These are phyloP conservation scores for Hydnum rufescens DNA, from an alignment of 768 basidiomycete species.

Conservation along the genomic window DNA sequence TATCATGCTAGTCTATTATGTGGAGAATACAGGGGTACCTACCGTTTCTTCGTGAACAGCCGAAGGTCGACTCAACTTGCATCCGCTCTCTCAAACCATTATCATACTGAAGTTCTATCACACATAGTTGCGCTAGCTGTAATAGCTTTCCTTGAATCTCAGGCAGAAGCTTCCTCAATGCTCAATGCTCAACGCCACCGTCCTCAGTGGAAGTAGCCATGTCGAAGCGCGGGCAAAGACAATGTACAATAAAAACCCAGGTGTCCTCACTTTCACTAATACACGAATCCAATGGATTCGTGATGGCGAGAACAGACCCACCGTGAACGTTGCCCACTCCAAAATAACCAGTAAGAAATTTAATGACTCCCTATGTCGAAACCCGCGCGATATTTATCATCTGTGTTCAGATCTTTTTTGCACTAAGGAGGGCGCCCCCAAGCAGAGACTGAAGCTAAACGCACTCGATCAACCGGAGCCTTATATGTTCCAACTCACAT, in stretches of 20 bases:
- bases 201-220: background rate
- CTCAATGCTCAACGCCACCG: background rate
- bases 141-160: too few relatives aligned
- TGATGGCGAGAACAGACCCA: slow-evolving; percentile 42
- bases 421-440: slow-evolving; percentile 64
- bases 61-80: too few relatives aligned
- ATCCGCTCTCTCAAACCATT: too few relatives aligned
- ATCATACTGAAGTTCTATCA: too few relatives aligned
- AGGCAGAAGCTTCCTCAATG: too few relatives aligned
- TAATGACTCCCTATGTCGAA: slow-evolving; percentile 16
- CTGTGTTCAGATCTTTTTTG: slow-evolving; percentile 49
- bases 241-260: slow-evolving; percentile 66
- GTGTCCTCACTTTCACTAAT: slow-evolving; percentile 55
- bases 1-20: too few relatives aligned
- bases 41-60: too few relatives aligned
- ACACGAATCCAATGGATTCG: slow-evolving; percentile 63
- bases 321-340: slow-evolving; percentile 39
- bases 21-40: too few relatives aligned
- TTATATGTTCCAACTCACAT: slow-evolving; percentile 53
- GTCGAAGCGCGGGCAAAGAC: slow-evolving; percentile 30
- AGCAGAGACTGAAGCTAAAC: slow-evolving; percentile 59
- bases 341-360: slow-evolving; percentile 34
- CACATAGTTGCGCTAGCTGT: too few relatives aligned
- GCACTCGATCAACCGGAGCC: slow-evolving; percentile 48
- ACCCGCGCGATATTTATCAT: slow-evolving; percentile 10